Evolutionary conservation across 257 asterid species (phyloP).

Genomic region (Prunella vulgaris): DNA sequence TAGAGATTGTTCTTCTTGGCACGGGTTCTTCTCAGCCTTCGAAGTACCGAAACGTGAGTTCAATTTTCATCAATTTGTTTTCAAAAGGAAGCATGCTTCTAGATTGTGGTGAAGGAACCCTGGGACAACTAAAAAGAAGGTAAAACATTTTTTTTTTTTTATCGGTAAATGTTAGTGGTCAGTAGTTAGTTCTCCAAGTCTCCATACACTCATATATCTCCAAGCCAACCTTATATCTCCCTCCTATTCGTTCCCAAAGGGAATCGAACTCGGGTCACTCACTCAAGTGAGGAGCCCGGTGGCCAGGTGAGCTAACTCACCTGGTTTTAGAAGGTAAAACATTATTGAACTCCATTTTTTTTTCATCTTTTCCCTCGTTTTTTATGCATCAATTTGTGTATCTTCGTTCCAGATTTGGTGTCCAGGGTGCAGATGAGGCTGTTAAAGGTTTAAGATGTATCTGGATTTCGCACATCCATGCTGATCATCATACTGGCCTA

Average conservation of each 20-base stretch:
- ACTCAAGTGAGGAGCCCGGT: too few species aligned
- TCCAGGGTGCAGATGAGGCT: conserved; percentile 78
- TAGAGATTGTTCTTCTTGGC: conserved; percentile 95
- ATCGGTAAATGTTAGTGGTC: too few species aligned
- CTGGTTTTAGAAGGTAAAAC: conserved; percentile 73
- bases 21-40: conserved; percentile 99
- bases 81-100: conserved; percentile 73
- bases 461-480: conserved; percentile 98
- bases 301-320: too few species aligned
- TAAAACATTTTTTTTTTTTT: too few species aligned
- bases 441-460: conserved; percentile 65
- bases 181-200: too few species aligned
- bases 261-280: too few species aligned
- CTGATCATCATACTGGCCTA: conserved; percentile 95
- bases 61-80: conserved; percentile 82
- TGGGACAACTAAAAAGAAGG: conserved; percentile 97
- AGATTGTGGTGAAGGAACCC: conserved; percentile 96
- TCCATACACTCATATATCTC: too few species aligned
- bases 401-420: conserved; percentile 56
- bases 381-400: neutral
- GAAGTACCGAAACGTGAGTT: conserved; percentile 91
- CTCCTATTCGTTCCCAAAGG: too few species aligned
- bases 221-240: too few species aligned
- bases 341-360: neutral
- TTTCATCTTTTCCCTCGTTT: neutral